Conservation (phyloP, 495 filamentous ascomycete species). For the Talaromyces adpressus region DNA sequence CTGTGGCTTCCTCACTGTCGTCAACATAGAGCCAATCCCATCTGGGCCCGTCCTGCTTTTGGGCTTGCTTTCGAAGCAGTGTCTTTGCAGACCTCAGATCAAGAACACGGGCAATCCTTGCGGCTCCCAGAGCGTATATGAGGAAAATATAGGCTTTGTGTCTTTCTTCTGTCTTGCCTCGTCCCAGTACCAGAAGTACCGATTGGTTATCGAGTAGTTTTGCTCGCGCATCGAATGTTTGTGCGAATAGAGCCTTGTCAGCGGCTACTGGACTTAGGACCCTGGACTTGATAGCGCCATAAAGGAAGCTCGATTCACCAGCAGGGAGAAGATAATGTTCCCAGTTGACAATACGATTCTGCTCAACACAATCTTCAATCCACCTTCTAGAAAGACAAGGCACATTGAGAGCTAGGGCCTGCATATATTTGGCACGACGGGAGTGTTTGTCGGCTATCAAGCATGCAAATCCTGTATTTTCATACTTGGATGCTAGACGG, state of each 20-base stretch:
- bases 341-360: constrained; percentile 61
- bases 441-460: constrained; percentile 83
- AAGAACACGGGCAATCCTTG: constrained; percentile 52
- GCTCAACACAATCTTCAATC: constrained; percentile 65
- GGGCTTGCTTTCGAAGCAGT: constrained; percentile 42
- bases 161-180: constrained; percentile 55
- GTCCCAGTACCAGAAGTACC: constrained; percentile 71
- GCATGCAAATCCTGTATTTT: constrained; percentile 65
- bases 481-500: constrained; percentile 39
- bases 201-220: constrained; percentile 58
- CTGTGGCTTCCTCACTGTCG: constrained; percentile 45
- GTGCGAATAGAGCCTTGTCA: constrained; percentile 43
- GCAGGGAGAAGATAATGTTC: constrained; percentile 77
- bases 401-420: constrained; percentile 83
- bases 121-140: constrained; percentile 69
- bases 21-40: constrained; percentile 85
- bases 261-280: constrained; percentile 54
- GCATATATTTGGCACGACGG: constrained; percentile 89
- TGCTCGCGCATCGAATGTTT: constrained; percentile 49
- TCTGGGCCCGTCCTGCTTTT: constrained; percentile 23
- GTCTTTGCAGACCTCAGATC: constrained; percentile 54
- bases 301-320: constrained; percentile 69
- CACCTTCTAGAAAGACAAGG: constrained; percentile 78
- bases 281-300: constrained; percentile 71
- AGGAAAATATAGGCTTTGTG: constrained; percentile 64